phyloP scores from a whole-genome alignment of 2,329 filamentous ascomycete genomes.

The Beauveria varroae region DNA sequence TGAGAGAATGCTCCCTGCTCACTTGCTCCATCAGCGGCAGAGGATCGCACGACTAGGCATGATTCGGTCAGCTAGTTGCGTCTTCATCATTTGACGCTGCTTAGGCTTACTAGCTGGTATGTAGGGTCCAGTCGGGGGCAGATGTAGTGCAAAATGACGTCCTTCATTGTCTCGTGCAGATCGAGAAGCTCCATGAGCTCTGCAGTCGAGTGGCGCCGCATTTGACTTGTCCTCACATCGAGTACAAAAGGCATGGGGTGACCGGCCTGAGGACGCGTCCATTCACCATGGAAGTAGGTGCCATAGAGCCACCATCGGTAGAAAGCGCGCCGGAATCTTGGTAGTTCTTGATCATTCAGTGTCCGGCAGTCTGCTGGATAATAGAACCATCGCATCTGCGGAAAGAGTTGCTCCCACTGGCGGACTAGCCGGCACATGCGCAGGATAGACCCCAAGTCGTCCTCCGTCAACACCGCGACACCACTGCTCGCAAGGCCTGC shows the following conservation, averaged over 20 bases:
- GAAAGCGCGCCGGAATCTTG: slow-evolving; percentile 42
- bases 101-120: slow-evolving; percentile 25
- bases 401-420: slow-evolving; percentile 33
- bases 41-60: slow-evolving; percentile 14
- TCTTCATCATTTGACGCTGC: background rate
- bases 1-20: slow-evolving; percentile 24
- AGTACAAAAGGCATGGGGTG: slow-evolving; percentile 32
- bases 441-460: slow-evolving; percentile 27
- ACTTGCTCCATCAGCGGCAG: slow-evolving; percentile 17
- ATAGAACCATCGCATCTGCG: slow-evolving; percentile 40
- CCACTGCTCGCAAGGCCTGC: background rate
- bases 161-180: slow-evolving; percentile 36
- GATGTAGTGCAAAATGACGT: slow-evolving; percentile 37
- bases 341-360: slow-evolving; percentile 34
- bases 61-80: background rate
- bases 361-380: slow-evolving; percentile 37
- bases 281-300: slow-evolving; percentile 42
- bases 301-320: slow-evolving; percentile 50
- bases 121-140: slow-evolving; percentile 37
- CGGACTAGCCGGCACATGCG: slow-evolving; percentile 28
- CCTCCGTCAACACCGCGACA: slow-evolving; percentile 23
- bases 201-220: slow-evolving; percentile 36
- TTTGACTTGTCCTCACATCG: slow-evolving; percentile 33
- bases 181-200: slow-evolving; percentile 39
- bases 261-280: slow-evolving; percentile 28